These are phyloP conservation scores for Akanthomyces uredinophilus DNA, from an alignment of 2,329 filamentous ascomycete species.

Conservation along the genomic window DNA sequence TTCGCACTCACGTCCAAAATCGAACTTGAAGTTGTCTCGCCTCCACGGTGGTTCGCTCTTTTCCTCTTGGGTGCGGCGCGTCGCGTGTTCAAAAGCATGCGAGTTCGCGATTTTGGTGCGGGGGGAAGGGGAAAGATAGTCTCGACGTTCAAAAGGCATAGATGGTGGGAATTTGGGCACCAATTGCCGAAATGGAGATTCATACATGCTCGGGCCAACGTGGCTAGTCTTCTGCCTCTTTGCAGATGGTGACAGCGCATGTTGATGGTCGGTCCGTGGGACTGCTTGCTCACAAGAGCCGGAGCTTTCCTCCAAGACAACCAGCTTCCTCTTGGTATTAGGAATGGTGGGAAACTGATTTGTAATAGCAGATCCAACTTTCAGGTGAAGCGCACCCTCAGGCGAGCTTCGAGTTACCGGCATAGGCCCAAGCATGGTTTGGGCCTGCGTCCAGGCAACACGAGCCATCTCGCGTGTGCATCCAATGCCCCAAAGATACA, in stretches of 20 bases:
- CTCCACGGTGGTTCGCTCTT: neutral
- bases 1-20: neutral
- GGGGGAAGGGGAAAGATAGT: neutral
- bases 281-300: neutral
- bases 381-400: neutral
- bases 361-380: neutral
- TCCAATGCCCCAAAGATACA: slow-evolving; percentile 10
- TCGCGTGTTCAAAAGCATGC: neutral
- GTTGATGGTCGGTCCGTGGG: neutral
- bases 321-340: neutral
- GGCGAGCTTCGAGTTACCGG: neutral
- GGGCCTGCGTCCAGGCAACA: neutral
- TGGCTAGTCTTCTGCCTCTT: neutral
- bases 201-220: neutral
- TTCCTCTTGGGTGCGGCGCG: neutral
- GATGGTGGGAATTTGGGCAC: neutral
- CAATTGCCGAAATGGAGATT: neutral
- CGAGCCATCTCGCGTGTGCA: slow-evolving; percentile 11
- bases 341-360: neutral
- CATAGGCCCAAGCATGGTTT: neutral
- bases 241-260: neutral
- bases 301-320: neutral
- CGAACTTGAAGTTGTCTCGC: neutral
- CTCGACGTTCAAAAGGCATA: neutral
- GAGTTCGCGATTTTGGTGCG: neutral